A percentile compares a stretch with the other conserved stretches of the same genome.
Evolutionary conservation across 2,329 filamentous ascomycete genomes (phyloP).

Genomic region (Penicillium sp.): DNA sequence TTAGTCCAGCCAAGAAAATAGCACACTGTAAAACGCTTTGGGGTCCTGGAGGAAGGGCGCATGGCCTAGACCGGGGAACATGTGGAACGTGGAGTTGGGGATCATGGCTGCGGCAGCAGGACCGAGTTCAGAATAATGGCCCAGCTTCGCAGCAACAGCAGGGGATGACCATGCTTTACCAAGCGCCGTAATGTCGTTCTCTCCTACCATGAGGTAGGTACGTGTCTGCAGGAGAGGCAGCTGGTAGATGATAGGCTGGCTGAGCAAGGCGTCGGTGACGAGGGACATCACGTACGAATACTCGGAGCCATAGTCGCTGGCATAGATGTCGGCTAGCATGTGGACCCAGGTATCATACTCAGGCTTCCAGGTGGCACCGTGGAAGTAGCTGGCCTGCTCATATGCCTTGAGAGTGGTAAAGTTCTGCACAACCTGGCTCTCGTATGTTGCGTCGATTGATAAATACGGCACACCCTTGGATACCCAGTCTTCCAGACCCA

Average conservation of each 20-base stretch:
- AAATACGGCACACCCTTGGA: constrained; percentile 15
- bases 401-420: constrained; percentile 15
- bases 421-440: constrained; percentile 10
- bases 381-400: constrained; percentile 16
- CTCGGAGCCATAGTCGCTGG: constrained; percentile 9
- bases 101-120: constrained; percentile 16
- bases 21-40: constrained; percentile 9
- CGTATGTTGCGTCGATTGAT: constrained; percentile 9
- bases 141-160: constrained; percentile 8
- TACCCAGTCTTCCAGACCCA: constrained; percentile 18
- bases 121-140: constrained; percentile 12
- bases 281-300: constrained; percentile 18
- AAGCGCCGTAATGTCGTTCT: constrained; percentile 13
- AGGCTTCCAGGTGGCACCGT: constrained; percentile 13
- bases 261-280: constrained; percentile 15
- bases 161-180: constrained; percentile 13
- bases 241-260: constrained; percentile 15
- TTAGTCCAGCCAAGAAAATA: constrained; percentile 8
- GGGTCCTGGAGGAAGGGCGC: constrained; percentile 19
- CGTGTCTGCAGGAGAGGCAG: constrained; percentile 14
- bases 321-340: constrained; percentile 18
- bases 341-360: constrained; percentile 15
- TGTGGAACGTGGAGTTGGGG: constrained; percentile 14
- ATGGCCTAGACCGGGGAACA: constrained; percentile 18
- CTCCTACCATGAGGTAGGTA: constrained; percentile 17